Evolutionary conservation across 2,329 filamentous ascomycete genomes (phyloP), one percentile per base, ranked within the genome.

Genomic region (Zymoseptoria tritici): DNA sequence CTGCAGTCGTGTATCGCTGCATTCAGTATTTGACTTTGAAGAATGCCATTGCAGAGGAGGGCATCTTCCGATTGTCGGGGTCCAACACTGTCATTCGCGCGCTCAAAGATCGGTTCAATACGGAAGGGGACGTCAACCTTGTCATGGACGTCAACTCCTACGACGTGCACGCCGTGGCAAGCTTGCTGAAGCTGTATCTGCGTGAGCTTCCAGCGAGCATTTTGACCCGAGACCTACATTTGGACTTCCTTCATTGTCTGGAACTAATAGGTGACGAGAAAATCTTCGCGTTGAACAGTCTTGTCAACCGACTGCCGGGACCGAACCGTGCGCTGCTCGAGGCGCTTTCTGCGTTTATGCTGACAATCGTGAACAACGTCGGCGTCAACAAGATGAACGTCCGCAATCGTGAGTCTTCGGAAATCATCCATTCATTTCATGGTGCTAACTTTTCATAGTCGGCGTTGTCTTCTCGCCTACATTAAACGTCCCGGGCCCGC

Each of bases 391-490:
- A 97, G 80, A 99, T 99, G 94, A 97, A 90, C 9, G 90, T 97
- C 57, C 87, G 93, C 66, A 99, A 99, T 71, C 78, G 75, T 77
- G 67, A 71, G 74, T 66, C 16, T 11, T n/a, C 8, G n/a, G 26
- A 8, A 26, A 49, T 29, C 13, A 21, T 22, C 21, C 36, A 21
- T 13, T 11, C 20, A 22, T 20, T 50, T 16, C 13, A 6, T 16
- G 24, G n/a, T 55, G 52, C 63, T 70, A 64, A 71, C 20, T n/a
- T 13, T 8, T 52, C 31, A 36, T 62, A 76, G 90, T 99, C 57
- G 93, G 94, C 64, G 97, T 99, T 68, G 93, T 99, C 59, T 99
- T 99, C 74, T 96, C 94, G 16, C 94, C 94, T 0, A 97, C 94
- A 0, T 82, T 99, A 57, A 97, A 97, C 73, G 96, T 99, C 51